phyloP scores from a whole-genome alignment of 148 eudicot genomes.

The Silene latifolia region DNA sequence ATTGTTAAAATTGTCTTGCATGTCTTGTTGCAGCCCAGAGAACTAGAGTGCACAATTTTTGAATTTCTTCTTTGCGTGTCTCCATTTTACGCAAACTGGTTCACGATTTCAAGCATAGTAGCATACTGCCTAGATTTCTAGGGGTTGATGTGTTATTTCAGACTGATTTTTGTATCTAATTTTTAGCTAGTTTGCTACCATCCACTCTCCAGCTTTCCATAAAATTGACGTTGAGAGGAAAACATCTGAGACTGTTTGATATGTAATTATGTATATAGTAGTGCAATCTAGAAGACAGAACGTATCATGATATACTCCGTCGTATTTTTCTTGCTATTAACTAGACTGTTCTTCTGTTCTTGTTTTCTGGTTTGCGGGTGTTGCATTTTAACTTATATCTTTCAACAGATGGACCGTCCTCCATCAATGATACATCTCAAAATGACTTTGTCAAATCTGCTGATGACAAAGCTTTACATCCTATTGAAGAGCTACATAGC shows the following conservation, averaged over 20 bases:
- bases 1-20: background rate
- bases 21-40: background rate
- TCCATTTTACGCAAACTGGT: background rate
- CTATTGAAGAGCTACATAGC: conserved; percentile 19
- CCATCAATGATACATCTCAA: conserved; percentile 31
- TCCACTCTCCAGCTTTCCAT: background rate
- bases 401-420: conserved; percentile 41
- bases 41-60: background rate
- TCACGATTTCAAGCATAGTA: background rate
- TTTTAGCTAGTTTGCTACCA: background rate
- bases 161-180: background rate
- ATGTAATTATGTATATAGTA: background rate
- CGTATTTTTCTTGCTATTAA: background rate
- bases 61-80: too few species aligned
- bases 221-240: background rate
- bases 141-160: background rate
- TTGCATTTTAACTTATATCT: conserved; percentile 51
- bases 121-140: background rate
- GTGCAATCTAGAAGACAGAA: background rate
- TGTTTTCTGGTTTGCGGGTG: conserved; percentile 39
- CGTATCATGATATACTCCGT: background rate
- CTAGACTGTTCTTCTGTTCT: conserved; percentile 14
- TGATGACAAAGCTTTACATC: conserved; percentile 17
- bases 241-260: background rate
- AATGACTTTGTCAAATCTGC: conserved; percentile 22